Evolutionary conservation across 305 asterid species (phyloP), one percentile per base, ranked within the genome.

Genomic region (Stenogyne calaminthoides): DNA sequence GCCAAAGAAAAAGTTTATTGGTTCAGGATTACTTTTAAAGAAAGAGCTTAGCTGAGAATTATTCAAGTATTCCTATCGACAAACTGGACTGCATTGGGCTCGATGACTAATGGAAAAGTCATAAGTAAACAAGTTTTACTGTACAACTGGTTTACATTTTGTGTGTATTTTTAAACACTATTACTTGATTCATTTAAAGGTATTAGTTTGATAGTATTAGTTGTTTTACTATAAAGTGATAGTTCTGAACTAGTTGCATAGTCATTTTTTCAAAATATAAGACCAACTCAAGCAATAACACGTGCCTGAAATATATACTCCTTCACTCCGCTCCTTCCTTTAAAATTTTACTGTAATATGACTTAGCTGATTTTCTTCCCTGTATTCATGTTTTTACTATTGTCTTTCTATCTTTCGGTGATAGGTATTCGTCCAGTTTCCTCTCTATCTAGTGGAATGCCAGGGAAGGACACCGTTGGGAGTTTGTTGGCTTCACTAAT

Each of bases 401-500:
- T 67, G 15, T 68, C 32, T 52, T 58, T 19, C 67, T 54, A 20
- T 69, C 29, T 67, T 71, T 49, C 65, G 73, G 19, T 71, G 79
- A 16, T 70, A 91, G 97, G 92, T 72, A 56, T 78, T 39, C 92
- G 87, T 20, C 80, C 86, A 74, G 84, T 83, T 71, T 56, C 92
- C 46, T 82, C 97, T 36, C 46, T 88, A 64, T 85, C 92, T 56
- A 85, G 76, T 84, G 88, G 84, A 69, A 84, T 77, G 64, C 86
- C 87, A 71, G 80, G 83, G 63, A 89, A 80, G 81, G 97, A 91
- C 76, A 86, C 97, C 63, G 81, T 91, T 84, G 94, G 92, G 18
- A 77, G 92, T 73, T 66, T 89, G 79, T 82, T 91, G 72, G 94
- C 97, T 78, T 89, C 96, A 65, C 81, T 91, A 72, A 85, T 91